Evolutionary conservation across 371 early-diverging fungal species (phyloP).

Genomic region (Basidiobolus meristosporus): DNA sequence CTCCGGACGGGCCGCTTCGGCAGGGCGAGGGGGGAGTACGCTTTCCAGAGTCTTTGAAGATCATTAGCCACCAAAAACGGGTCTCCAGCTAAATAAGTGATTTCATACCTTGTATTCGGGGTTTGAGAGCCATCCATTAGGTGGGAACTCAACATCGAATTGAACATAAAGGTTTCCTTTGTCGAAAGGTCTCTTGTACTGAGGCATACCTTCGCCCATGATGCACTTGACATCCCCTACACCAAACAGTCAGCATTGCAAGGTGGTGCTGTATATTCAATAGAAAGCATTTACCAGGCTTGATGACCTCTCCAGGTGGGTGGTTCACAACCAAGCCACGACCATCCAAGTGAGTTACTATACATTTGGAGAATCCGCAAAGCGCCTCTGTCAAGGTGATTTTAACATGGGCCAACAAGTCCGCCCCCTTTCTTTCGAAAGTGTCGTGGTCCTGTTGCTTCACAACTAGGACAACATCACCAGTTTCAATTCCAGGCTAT

Average conservation of each 20-base stretch:
- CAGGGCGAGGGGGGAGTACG: conserved; percentile 2
- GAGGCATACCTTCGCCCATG: conserved; percentile 59
- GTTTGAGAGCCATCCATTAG: background rate
- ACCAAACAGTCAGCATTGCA: background rate
- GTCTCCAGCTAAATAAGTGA: background rate
- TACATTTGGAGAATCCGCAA: conserved; percentile 30
- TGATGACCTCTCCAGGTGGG: conserved; percentile 51
- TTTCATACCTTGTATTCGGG: no score
- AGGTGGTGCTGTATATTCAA: background rate
- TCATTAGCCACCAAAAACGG: background rate
- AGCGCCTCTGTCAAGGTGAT: conserved; percentile 40
- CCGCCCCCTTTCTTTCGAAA: conserved; percentile 41
- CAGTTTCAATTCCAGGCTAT: conserved; percentile 20
- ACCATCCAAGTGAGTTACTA: conserved; percentile 52
- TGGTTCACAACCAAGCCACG: conserved; percentile 40
- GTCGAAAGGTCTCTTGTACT: conserved; percentile 42
- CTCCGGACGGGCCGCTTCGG: conserved; percentile 1
- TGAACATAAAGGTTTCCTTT: conserved; percentile 64
- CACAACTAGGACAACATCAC: conserved; percentile 52
- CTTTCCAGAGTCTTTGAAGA: conserved; percentile 1
- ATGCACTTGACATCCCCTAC: conserved; percentile 37
- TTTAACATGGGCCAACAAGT: conserved; percentile 32
- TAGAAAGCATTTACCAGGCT: conserved; percentile 18
- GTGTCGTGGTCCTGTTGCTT: conserved; percentile 49
- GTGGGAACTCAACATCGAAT: conserved; percentile 83